phyloP scores from a whole-genome alignment of 2,329 filamentous ascomycete species.

The Beauveria asiatica region DNA sequence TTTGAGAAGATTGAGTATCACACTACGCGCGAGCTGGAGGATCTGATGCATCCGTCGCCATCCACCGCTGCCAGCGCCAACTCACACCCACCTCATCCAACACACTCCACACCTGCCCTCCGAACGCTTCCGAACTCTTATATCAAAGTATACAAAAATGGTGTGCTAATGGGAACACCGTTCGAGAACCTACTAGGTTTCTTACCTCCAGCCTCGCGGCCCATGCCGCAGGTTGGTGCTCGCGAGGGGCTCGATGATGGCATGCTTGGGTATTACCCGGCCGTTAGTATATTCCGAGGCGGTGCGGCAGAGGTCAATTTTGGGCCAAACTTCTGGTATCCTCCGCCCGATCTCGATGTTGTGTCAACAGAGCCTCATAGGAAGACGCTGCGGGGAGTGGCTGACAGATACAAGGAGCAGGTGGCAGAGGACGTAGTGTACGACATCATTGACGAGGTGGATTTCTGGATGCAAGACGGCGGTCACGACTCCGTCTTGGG shows the following conservation, averaged over 20 bases:
- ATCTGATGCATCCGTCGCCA: slow-evolving; percentile 64
- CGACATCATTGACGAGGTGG: slow-evolving; percentile 89
- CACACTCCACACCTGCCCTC: slow-evolving; percentile 64
- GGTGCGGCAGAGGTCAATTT: slow-evolving; percentile 92
- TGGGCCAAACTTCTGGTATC: slow-evolving; percentile 85
- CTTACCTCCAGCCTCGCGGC: slow-evolving; percentile 77
- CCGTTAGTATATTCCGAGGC: slow-evolving; percentile 83
- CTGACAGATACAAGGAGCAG: slow-evolving; percentile 81
- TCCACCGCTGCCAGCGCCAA: slow-evolving; percentile 35
- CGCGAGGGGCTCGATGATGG: slow-evolving; percentile 88
- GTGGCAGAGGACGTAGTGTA: slow-evolving; percentile 91
- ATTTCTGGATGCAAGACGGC: slow-evolving; percentile 72
- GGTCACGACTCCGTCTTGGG: slow-evolving; percentile 39
- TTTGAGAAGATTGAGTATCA: slow-evolving; percentile 92
- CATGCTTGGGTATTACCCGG: slow-evolving; percentile 90
- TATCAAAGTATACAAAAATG: slow-evolving; percentile 91
- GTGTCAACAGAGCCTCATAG: slow-evolving; percentile 20
- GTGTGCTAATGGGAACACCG: slow-evolving; percentile 72
- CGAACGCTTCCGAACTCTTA: slow-evolving; percentile 78
- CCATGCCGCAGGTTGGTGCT: slow-evolving; percentile 62
- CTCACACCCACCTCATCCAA: slow-evolving; percentile 57
- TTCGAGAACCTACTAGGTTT: slow-evolving; percentile 87
- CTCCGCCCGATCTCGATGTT: slow-evolving; percentile 53
- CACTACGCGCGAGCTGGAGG: slow-evolving; percentile 78
- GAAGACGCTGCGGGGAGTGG: slow-evolving; percentile 49